These are phyloP conservation scores for Cucumis hystrix DNA, from an alignment of 306 rosid genomes.

Conservation along the genomic window DNA sequence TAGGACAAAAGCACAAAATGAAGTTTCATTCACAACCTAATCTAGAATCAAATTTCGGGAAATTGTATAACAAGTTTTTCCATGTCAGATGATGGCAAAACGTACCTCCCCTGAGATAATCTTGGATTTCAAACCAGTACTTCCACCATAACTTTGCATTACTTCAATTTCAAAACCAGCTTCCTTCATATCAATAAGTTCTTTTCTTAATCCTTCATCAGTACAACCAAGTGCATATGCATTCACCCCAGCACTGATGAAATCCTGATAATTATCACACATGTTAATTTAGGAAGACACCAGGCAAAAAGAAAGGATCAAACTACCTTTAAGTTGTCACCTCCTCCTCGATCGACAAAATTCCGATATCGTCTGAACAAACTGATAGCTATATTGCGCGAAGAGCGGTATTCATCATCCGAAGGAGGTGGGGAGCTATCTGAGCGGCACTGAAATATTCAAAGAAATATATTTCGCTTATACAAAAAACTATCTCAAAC, in stretches of 20 bases:
- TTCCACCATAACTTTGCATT: conserved; percentile 71
- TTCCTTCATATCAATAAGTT: conserved; percentile 64
- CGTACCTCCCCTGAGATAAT: conserved; percentile 65
- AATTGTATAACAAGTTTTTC: not conserved
- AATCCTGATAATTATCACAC: conserved; percentile 47
- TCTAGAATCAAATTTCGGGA: not conserved
- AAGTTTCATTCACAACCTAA: not conserved
- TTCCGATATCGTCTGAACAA: conserved; percentile 69
- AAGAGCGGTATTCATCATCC: conserved; percentile 80
- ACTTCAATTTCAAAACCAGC: conserved; percentile 69
- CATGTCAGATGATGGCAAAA: not conserved
- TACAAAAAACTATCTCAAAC: conserved; percentile 1
- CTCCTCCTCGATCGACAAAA: conserved; percentile 81
- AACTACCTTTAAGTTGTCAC: conserved; percentile 76
- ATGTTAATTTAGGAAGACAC: not conserved
- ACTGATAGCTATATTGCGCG: conserved; percentile 93
- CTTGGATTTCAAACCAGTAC: conserved; percentile 74
- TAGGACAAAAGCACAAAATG: not conserved
- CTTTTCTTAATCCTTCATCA: conserved; percentile 83
- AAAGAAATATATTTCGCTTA: not conserved
- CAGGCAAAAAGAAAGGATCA: conserved; percentile 4
- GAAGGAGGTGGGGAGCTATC: conserved; percentile 44
- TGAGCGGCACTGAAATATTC: conserved; percentile 40
- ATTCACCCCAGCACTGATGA: conserved; percentile 91
- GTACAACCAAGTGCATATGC: conserved; percentile 97